These are phyloP conservation scores for Mortierella sp. DNA, from an alignment of 371 early-diverging fungal genomes.

Conservation along the genomic window DNA sequence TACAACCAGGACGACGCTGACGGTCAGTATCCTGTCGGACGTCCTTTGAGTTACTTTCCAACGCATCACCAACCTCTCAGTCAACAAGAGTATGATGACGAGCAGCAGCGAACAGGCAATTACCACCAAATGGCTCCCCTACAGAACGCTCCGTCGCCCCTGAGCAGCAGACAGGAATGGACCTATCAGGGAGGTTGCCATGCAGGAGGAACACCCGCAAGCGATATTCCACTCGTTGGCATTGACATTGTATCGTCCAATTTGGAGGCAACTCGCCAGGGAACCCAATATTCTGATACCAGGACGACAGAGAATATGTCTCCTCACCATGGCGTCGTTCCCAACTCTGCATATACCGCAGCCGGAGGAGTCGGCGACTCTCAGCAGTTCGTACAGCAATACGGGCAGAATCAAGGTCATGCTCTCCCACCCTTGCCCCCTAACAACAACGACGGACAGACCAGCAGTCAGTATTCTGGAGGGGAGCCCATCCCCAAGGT, in stretches of 20 bases:
- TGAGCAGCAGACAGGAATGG: conserved; percentile 34
- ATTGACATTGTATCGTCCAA: conserved; percentile 51
- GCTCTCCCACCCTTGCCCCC: conserved; percentile 12
- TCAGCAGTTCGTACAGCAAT: conserved; percentile 9
- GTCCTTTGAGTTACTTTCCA: conserved; percentile 51
- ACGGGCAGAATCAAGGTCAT: conserved; percentile 9
- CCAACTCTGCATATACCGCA: conserved; percentile 11
- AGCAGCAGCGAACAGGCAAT: conserved; percentile 26
- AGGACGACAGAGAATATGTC: conserved; percentile 37
- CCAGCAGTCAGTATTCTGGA: background rate
- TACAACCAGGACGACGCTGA: conserved; percentile 26
- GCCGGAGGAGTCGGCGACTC: conserved; percentile 23
- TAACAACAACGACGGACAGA: background rate
- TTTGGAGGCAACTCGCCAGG: conserved; percentile 34
- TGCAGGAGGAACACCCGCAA: conserved; percentile 8
- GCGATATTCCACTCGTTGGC: conserved; percentile 47
- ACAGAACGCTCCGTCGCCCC: conserved; percentile 35
- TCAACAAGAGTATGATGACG: conserved; percentile 49
- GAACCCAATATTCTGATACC: conserved; percentile 39
- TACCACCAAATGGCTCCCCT: conserved; percentile 43
- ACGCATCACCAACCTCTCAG: conserved; percentile 53
- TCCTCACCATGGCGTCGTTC: background rate
- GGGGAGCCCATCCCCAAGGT: conserved; percentile 44
- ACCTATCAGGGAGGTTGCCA: background rate
- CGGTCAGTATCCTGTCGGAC: conserved; percentile 40